Evolutionary conservation across 495 filamentous ascomycete species (phyloP).

Genomic region (Penicillium chermesinum): DNA sequence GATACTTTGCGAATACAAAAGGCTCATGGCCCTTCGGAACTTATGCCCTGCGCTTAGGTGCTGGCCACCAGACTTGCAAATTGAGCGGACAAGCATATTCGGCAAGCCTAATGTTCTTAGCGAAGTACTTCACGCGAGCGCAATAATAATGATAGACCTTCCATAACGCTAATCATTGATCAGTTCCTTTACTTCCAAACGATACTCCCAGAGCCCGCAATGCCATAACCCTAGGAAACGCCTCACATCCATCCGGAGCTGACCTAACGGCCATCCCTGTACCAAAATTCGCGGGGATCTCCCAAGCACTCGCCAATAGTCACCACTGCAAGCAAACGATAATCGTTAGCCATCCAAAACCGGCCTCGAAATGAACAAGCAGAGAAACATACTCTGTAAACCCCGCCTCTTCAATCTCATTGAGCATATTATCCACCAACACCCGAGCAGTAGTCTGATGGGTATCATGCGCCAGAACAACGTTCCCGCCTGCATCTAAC

Average conservation of each 20-base stretch:
- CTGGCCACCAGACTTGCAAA: no score
- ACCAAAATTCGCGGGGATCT: constrained; percentile 64
- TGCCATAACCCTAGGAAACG: no score
- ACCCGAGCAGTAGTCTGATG: constrained; percentile 35
- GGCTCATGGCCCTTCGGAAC: no score
- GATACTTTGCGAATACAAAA: no score
- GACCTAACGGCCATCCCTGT: constrained; percentile 22
- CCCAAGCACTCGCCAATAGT: constrained; percentile 72
- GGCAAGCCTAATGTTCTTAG: not conserved
- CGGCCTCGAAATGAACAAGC: not conserved
- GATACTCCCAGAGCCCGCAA: no score
- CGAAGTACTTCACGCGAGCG: not conserved
- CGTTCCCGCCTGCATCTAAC: constrained; percentile 27
- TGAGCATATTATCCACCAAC: constrained; percentile 35
- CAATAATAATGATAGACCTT: not conserved
- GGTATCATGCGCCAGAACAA: constrained; percentile 45
- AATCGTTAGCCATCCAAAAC: constrained; percentile 5
- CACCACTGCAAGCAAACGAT: constrained; percentile 44
- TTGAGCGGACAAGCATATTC: no score
- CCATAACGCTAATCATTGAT: not conserved
- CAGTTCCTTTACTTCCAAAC: not conserved
- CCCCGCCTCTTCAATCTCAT: constrained; percentile 26
- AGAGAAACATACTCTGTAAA: constrained; percentile 22
- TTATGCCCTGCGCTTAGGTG: no score
- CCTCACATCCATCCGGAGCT: not conserved